These are phyloP conservation scores for Eucalyptus paniculata DNA, from an alignment of 345 rosid species.

Conservation along the genomic window DNA sequence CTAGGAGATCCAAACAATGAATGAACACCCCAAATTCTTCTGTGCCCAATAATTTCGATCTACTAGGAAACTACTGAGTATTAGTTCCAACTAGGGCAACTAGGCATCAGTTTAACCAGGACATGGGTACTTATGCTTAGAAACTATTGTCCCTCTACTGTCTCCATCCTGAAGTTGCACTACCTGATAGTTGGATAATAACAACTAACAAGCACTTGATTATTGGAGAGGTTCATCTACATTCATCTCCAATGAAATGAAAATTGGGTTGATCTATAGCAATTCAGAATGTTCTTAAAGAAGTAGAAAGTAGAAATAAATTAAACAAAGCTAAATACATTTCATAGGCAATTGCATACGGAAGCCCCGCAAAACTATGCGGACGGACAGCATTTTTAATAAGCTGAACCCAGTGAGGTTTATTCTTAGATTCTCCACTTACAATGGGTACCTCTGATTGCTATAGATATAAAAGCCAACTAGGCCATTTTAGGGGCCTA, in stretches of 20 bases:
- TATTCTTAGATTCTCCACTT: not conserved
- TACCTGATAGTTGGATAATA: not conserved
- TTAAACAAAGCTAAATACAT: not conserved
- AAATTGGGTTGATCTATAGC: not conserved
- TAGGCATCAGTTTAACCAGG: not conserved
- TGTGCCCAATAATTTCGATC: not conserved
- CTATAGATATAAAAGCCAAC: not conserved
- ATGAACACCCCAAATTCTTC: not conserved
- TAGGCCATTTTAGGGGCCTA: not conserved
- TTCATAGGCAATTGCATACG: not conserved
- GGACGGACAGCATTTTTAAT: not conserved
- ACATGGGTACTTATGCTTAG: not conserved
- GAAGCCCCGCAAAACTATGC: not conserved
- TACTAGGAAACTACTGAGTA: not conserved
- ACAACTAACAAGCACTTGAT: not conserved
- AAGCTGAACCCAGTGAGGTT: not conserved
- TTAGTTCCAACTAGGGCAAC: not conserved
- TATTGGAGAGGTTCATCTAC: not conserved
- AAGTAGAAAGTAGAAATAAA: not conserved
- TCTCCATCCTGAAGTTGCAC: not conserved
- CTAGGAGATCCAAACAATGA: not conserved
- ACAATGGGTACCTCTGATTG: not conserved
- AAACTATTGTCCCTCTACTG: not conserved
- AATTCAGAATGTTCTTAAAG: not conserved
- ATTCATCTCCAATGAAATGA: not conserved